A percentile compares a stretch with the other conserved stretches of the same genome.
Evolutionary conservation across 2,329 filamentous ascomycete genomes (phyloP).

Genomic region (Decorospora gaudefroyi): DNA sequence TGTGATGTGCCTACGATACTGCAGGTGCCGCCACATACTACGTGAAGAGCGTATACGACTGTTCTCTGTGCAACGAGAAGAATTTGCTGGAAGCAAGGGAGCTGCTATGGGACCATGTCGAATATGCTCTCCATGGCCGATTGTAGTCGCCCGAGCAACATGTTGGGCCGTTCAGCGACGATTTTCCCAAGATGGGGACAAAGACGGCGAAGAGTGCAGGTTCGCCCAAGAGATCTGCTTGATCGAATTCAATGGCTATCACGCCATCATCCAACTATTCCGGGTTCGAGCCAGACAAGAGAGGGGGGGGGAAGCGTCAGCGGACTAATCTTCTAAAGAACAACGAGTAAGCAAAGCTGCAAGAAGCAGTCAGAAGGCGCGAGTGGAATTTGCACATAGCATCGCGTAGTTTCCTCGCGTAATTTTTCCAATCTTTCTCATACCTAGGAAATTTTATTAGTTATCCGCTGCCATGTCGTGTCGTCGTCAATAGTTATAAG

Average conservation of each 20-base stretch:
- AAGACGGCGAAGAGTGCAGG: conserved; percentile 8
- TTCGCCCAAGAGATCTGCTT: conserved; percentile 4
- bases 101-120: conserved; percentile 16
- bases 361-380: too few relatives aligned
- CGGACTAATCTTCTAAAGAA: too few relatives aligned
- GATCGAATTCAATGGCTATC: background rate
- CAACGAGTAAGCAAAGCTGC: too few relatives aligned
- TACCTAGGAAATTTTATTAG: too few relatives aligned
- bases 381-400: too few relatives aligned
- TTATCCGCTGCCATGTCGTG: too few relatives aligned
- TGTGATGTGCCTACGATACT: background rate
- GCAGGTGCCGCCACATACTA: conserved; percentile 9
- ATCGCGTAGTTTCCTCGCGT: too few relatives aligned
- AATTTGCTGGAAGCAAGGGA: conserved; percentile 9
- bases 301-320: too few relatives aligned
- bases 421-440: too few relatives aligned
- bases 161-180: conserved; percentile 5
- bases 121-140: conserved; percentile 10
- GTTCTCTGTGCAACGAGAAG: conserved; percentile 14
- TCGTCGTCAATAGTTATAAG: too few relatives aligned
- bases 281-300: too few relatives aligned
- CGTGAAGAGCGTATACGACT: conserved; percentile 18
- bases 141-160: conserved; percentile 12
- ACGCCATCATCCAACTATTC: too few relatives aligned
- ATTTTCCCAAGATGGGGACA: conserved; percentile 8